Evolutionary conservation across 1,139 yeast species (phyloP).

Genomic region (Hemisphaericaspora lyxosophila): DNA sequence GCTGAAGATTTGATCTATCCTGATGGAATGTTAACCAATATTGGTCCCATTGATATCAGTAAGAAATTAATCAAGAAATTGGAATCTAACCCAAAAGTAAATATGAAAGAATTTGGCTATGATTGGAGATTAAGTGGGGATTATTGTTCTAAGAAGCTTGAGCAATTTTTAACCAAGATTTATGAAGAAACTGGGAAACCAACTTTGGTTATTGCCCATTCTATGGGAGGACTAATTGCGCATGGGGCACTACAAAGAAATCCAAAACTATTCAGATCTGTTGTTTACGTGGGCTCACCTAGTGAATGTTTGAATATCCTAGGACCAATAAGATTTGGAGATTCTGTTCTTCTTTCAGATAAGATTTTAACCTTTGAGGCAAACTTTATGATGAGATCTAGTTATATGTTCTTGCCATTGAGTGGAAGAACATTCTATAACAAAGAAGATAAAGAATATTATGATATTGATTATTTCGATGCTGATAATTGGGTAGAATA

Average conservation of each 20-base stretch:
- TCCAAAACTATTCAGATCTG: conserved; percentile 68
- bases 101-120: conserved; percentile 75
- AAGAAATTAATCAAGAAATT: conserved; percentile 58
- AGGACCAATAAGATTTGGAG: conserved; percentile 84
- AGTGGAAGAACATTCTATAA: conserved; percentile 74
- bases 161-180: conserved; percentile 44
- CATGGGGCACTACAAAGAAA: conserved; percentile 72
- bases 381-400: conserved; percentile 85
- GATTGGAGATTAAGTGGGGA: conserved; percentile 86
- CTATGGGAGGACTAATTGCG: conserved; percentile 90
- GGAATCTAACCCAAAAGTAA: conserved; percentile 56
- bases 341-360: conserved; percentile 71
- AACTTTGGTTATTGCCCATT: conserved; percentile 75
- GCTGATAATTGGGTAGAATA: conserved; percentile 79
- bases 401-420: conserved; percentile 73
- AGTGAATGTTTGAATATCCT: conserved; percentile 80
- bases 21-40: conserved; percentile 74
- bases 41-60: conserved; percentile 86
- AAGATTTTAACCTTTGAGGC: conserved; percentile 76
- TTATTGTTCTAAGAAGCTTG: conserved; percentile 46
- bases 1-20: conserved; percentile 58
- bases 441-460: conserved; percentile 52
- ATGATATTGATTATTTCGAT: conserved; percentile 74
- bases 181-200: conserved; percentile 49
- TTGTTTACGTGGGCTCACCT: conserved; percentile 82